Conservation (phyloP, 2,329 filamentous ascomycete genomes). For the Tothia fuscella region DNA sequence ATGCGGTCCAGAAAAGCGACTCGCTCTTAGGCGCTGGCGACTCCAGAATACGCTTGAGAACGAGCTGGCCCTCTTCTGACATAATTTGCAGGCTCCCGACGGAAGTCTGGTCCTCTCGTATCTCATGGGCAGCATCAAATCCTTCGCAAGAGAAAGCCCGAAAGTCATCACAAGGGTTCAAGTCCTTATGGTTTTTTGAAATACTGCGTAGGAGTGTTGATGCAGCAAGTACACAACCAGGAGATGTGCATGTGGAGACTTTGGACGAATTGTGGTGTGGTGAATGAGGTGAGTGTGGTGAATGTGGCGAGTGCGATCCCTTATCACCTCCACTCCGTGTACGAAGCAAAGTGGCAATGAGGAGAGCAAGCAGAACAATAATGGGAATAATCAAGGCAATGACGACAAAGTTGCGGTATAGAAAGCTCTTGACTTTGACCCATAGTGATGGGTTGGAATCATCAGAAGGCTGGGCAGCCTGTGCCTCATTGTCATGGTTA, state of each 20-base stretch:
- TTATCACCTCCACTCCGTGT: neutral
- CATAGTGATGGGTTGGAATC: neutral
- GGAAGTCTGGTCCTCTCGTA: constrained; percentile 48
- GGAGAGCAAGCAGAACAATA: neutral
- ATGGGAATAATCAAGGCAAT: neutral
- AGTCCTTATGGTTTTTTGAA: constrained; percentile 46
- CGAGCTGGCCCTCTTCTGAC: constrained; percentile 45
- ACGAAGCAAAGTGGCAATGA: neutral
- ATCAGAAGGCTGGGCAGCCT: neutral
- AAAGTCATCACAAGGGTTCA: constrained; percentile 58
- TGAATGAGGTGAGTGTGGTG: neutral
- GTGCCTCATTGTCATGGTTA: constrained; percentile 2
- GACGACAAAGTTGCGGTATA: constrained; percentile 1
- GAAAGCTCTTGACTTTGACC: neutral
- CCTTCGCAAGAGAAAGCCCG: constrained; percentile 57
- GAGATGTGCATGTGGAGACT: neutral
- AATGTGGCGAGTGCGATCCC: neutral
- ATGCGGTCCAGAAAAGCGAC: constrained; percentile 23
- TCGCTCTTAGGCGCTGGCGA: constrained; percentile 36
- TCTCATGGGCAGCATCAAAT: constrained; percentile 51
- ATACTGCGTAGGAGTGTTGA: constrained; percentile 46
- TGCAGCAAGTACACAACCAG: constrained; percentile 3
- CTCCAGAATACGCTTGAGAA: constrained; percentile 52
- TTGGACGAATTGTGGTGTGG: neutral
- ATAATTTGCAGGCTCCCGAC: constrained; percentile 31